Conservation (phyloP, 169 alveolate species). For the Plasmodium blacklocki region DNA sequence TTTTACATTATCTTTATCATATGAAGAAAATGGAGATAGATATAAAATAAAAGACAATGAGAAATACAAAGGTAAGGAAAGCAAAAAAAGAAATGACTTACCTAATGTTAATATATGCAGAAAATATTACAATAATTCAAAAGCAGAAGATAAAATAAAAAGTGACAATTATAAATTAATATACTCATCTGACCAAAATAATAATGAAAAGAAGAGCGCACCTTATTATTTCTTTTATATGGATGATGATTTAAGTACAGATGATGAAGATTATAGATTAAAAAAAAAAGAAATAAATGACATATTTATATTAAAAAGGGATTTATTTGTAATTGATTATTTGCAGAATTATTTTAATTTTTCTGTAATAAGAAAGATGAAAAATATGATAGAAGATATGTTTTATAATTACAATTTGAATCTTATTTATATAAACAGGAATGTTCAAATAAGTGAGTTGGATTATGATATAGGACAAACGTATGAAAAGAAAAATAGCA, state of each 20-base stretch:
- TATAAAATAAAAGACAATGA: too few relatives aligned
- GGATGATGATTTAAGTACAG: conserved; percentile 36
- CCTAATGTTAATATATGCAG: too few relatives aligned
- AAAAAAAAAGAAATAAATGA: conserved; percentile 17
- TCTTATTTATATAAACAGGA: conserved; percentile 18
- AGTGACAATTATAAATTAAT: background rate
- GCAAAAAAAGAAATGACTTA: too few relatives aligned
- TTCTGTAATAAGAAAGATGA: conserved; percentile 35
- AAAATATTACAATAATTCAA: too few relatives aligned
- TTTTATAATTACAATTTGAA: conserved; percentile 41
- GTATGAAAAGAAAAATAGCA: background rate
- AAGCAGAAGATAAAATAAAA: background rate
- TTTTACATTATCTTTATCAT: too few relatives aligned
- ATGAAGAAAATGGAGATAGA: too few relatives aligned
- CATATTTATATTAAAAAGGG: conserved; percentile 39
- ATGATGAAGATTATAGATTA: conserved; percentile 49
- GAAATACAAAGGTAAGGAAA: too few relatives aligned
- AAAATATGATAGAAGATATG: conserved; percentile 49
- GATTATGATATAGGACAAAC: background rate
- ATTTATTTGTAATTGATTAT: conserved; percentile 48
- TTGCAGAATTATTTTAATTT: conserved; percentile 24
- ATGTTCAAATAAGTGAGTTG: background rate
- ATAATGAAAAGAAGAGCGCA: background rate
- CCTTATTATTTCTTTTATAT: conserved; percentile 41
- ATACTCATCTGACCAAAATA: background rate